Conservation (phyloP, 139 green algal species). For the Pedinophyceae sp. region DNA sequence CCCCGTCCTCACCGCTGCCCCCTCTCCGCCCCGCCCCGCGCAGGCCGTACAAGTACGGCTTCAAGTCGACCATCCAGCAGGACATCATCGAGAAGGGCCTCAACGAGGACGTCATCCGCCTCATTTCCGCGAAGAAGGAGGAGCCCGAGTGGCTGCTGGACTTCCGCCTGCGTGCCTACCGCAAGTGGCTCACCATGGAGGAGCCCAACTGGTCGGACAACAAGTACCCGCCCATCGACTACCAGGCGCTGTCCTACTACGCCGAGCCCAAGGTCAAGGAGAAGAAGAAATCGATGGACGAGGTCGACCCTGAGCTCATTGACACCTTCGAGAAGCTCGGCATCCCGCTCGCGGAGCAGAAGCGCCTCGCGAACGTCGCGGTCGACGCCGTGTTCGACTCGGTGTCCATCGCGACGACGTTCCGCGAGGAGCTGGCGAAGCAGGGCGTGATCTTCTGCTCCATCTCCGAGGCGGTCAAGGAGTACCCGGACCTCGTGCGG, state of each 20-base stretch:
- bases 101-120: constrained; percentile 82
- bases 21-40: not conserved
- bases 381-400: constrained; percentile 97
- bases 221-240: constrained; percentile 67
- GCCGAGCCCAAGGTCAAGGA: constrained; percentile 81
- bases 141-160: constrained; percentile 98
- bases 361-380: constrained; percentile 91
- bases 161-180: constrained; percentile 63
- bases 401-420: constrained; percentile 97
- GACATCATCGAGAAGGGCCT: constrained; percentile 71
- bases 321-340: constrained; percentile 93
- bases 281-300: constrained; percentile 67
- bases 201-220: constrained; percentile 87
- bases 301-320: constrained; percentile 95
- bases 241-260: constrained; percentile 88
- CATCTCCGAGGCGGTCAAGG: constrained; percentile 85
- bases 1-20: not conserved
- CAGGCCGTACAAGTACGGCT: constrained; percentile 90
- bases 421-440: constrained; percentile 83
- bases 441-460: constrained; percentile 92
- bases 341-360: constrained; percentile 96
- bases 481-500: constrained; percentile 89
- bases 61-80: constrained; percentile 84
- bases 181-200: constrained; percentile 92
- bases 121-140: constrained; percentile 94